Conservation (phyloP, 2,329 filamentous ascomycete genomes). For the Penicillium hordei region DNA sequence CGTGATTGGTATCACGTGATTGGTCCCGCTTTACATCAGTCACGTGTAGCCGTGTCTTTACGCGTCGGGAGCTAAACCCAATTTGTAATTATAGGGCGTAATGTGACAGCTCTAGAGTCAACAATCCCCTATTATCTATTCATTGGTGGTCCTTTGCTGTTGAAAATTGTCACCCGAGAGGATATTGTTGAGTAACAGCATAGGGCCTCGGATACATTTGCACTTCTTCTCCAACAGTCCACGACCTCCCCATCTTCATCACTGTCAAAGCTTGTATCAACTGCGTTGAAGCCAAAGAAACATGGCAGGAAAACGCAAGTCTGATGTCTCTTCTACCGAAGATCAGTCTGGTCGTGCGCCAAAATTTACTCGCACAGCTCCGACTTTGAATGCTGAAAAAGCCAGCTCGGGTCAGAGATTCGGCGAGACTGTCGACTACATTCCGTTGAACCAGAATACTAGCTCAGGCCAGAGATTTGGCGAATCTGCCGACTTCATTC, state of each 20-base stretch:
- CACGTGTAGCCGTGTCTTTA: too few species aligned
- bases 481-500: slow-evolving; percentile 29
- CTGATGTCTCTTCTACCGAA: not conserved
- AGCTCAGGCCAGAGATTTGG: slow-evolving; percentile 30
- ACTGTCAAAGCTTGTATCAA: not conserved
- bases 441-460: not conserved
- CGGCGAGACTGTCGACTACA: slow-evolving; percentile 18
- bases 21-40: not conserved
- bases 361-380: not conserved
- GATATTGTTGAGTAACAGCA: too few species aligned
- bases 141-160: not conserved
- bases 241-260: not conserved
- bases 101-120: not conserved
- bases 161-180: not conserved
- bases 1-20: not conserved
- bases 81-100: not conserved
- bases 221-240: not conserved
- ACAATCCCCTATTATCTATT: not conserved
- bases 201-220: not conserved
- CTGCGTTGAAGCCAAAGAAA: not conserved
- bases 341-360: not conserved
- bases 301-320: slow-evolving; percentile 7
- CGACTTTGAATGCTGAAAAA: not conserved
- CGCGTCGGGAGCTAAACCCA: too few species aligned
- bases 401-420: slow-evolving; percentile 29